Conservation (phyloP, 2,329 filamentous ascomycete genomes). For the Alternaria incomplexa region DNA sequence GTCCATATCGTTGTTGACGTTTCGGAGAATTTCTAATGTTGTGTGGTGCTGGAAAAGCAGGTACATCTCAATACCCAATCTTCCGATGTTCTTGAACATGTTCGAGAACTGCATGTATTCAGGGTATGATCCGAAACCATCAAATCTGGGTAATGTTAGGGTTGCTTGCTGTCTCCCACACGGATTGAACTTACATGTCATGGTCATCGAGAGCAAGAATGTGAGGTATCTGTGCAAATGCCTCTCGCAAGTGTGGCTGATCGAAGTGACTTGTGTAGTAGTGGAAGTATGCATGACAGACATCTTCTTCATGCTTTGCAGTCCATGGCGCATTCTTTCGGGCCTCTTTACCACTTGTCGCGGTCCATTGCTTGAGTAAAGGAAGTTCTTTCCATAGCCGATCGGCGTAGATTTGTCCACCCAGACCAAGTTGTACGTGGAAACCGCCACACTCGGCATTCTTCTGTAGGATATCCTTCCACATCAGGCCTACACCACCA, state of each 20-base stretch:
- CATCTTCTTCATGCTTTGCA: slow-evolving; percentile 92
- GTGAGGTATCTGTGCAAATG: slow-evolving; percentile 96
- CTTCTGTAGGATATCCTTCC: slow-evolving; percentile 98
- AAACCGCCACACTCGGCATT: slow-evolving; percentile 96
- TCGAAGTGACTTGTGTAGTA: slow-evolving; percentile 99
- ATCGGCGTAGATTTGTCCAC: slow-evolving; percentile 95
- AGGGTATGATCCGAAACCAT: slow-evolving; percentile 95
- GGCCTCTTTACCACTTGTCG: slow-evolving; percentile 90
- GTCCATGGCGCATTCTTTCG: slow-evolving; percentile 92
- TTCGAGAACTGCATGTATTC: slow-evolving; percentile 98
- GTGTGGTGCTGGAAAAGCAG: slow-evolving; percentile 98
- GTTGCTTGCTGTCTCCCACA: no score
- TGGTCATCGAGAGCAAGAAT: slow-evolving; percentile 93
- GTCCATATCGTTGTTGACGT: slow-evolving; percentile 85
- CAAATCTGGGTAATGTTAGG: slow-evolving; percentile 68
- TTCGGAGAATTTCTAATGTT: slow-evolving; percentile 88
- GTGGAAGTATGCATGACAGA: slow-evolving; percentile 95
- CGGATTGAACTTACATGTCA: slow-evolving; percentile 77
- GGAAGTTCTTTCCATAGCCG: slow-evolving; percentile 96
- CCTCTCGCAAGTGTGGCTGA: slow-evolving; percentile 90
- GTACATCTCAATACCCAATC: slow-evolving; percentile 97
- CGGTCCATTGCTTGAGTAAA: slow-evolving; percentile 91
- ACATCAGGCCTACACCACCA: slow-evolving; percentile 93
- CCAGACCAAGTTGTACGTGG: slow-evolving; percentile 88
- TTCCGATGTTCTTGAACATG: slow-evolving; percentile 97